Percentiles rank a stretch among this genome's conserved stretches.
These are phyloP conservation scores for Tephrocybe sp. DNA, from an alignment of 768 basidiomycete genomes.

Conservation along the genomic window DNA sequence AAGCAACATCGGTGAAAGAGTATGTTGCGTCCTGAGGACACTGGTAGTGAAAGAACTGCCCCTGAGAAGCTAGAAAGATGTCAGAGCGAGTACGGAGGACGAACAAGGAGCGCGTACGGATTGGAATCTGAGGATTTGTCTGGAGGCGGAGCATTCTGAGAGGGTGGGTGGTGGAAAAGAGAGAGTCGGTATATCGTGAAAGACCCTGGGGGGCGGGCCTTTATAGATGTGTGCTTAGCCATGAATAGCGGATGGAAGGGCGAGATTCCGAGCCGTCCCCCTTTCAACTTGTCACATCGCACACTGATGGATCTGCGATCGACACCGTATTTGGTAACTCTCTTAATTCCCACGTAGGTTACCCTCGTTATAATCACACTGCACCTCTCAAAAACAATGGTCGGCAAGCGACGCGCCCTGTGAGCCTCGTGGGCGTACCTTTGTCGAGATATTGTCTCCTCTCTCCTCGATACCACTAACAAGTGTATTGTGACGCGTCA, in stretches of 20 bases:
- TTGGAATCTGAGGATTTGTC: constrained; percentile 9
- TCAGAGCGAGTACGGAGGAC: constrained; percentile 2
- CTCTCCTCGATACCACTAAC: neutral
- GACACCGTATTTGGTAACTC: constrained; percentile 9
- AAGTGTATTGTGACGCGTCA: neutral
- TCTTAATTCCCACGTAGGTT: constrained; percentile 1
- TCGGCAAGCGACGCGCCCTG: neutral
- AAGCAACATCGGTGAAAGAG: constrained; percentile 2
- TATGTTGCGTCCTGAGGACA: neutral
- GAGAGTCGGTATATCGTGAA: neutral
- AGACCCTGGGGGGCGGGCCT: constrained; percentile 5
- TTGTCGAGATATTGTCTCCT: neutral
- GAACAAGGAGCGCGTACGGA: constrained; percentile 7
- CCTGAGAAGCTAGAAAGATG: constrained; percentile 8
- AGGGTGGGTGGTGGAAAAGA: neutral
- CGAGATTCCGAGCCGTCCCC: constrained; percentile 13
- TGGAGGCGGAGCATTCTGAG: constrained; percentile 13
- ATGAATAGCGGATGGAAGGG: constrained; percentile 21
- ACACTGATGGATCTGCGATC: constrained; percentile 18
- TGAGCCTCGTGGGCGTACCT: constrained; percentile 5
- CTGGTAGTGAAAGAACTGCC: constrained; percentile 10
- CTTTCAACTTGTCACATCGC: constrained; percentile 24
- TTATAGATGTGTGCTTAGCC: constrained; percentile 19
- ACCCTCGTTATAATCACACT: constrained; percentile 33
- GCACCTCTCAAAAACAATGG: constrained; percentile 9